Conservation (phyloP, 116 monocot species). For the Trichopus zeylanicus region DNA sequence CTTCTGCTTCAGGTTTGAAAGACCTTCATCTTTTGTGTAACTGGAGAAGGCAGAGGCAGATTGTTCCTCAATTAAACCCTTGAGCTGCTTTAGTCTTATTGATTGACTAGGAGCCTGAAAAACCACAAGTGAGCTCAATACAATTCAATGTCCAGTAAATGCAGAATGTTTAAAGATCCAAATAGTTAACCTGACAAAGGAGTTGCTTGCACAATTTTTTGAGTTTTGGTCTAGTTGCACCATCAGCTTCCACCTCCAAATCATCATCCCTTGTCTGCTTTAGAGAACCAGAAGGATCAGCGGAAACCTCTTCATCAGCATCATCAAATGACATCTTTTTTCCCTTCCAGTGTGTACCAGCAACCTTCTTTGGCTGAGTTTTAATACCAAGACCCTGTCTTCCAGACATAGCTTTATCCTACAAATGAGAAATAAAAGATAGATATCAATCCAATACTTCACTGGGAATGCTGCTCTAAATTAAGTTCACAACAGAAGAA, state of each 20-base stretch:
- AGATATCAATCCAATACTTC: neutral
- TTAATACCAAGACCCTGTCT: slow-evolving; percentile 95
- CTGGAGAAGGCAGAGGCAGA: slow-evolving; percentile 36
- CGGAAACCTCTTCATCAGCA: slow-evolving; percentile 40
- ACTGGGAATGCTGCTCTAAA: no score
- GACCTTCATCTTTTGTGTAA: slow-evolving; percentile 57
- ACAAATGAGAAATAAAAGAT: slow-evolving; percentile 3
- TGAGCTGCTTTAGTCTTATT: slow-evolving; percentile 75
- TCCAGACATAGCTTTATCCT: slow-evolving; percentile 95
- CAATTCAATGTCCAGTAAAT: neutral
- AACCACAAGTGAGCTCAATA: slow-evolving; percentile 9
- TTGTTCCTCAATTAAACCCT: slow-evolving; percentile 46
- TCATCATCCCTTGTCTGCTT: slow-evolving; percentile 31
- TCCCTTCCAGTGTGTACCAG: slow-evolving; percentile 73
- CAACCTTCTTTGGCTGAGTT: slow-evolving; percentile 80
- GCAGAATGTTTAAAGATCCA: neutral
- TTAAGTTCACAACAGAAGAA: no score
- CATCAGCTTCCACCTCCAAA: slow-evolving; percentile 8
- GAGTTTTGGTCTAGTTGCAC: slow-evolving; percentile 47
- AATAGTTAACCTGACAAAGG: slow-evolving; percentile 54
- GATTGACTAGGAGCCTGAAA: slow-evolving; percentile 57
- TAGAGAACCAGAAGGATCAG: slow-evolving; percentile 31
- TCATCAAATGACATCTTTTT: slow-evolving; percentile 65
- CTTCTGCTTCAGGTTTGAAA: slow-evolving; percentile 69
- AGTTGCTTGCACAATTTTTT: slow-evolving; percentile 67